Percentiles rank a stretch among this genome's conserved stretches.
Evolutionary conservation across 495 filamentous ascomycete species (phyloP).

Genomic region (Beverwykella pulmonaria): DNA sequence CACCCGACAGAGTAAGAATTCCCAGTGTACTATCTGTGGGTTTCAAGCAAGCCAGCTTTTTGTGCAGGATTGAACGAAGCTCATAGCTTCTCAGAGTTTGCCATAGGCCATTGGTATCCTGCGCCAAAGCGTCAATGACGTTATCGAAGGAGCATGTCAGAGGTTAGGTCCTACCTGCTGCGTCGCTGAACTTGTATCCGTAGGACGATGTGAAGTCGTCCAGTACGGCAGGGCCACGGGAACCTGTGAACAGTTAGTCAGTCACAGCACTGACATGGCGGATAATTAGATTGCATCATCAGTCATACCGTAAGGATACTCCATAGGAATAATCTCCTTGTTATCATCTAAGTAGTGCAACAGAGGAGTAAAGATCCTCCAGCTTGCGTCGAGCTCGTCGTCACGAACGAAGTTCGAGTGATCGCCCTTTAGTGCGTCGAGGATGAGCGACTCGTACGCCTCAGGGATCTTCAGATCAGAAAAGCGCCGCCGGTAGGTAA

Average conservation of each 20-base stretch:
- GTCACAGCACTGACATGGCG: too few species aligned
- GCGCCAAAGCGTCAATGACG: slow-evolving; percentile 9
- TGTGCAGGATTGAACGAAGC: not conserved
- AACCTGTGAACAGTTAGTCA: slow-evolving; percentile 60
- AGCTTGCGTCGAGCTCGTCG: slow-evolving; percentile 96
- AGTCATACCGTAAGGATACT: slow-evolving; percentile 93
- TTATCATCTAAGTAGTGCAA: slow-evolving; percentile 98
- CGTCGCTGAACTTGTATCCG: slow-evolving; percentile 98
- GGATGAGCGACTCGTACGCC: slow-evolving; percentile 96
- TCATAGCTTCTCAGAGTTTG: slow-evolving; percentile 32
- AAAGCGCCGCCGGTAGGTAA: slow-evolving; percentile 97
- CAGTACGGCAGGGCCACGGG: slow-evolving; percentile 91
- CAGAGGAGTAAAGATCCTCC: slow-evolving; percentile 97
- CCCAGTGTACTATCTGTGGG: not conserved
- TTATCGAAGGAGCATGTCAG: not conserved
- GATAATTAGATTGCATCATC: too few species aligned
- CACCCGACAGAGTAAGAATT: not conserved
- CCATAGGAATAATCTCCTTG: slow-evolving; percentile 99
- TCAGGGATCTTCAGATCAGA: slow-evolving; percentile 99
- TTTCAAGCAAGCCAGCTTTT: not conserved
- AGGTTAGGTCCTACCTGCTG: slow-evolving; percentile 60
- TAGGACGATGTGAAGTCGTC: slow-evolving; percentile 98
- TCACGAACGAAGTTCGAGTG: slow-evolving; percentile 99
- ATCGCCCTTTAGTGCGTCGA: slow-evolving; percentile 97
- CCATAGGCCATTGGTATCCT: slow-evolving; percentile 40